phyloP scores from a whole-genome alignment of 2,329 filamentous ascomycete genomes.

The Diaporthe amygdali region DNA sequence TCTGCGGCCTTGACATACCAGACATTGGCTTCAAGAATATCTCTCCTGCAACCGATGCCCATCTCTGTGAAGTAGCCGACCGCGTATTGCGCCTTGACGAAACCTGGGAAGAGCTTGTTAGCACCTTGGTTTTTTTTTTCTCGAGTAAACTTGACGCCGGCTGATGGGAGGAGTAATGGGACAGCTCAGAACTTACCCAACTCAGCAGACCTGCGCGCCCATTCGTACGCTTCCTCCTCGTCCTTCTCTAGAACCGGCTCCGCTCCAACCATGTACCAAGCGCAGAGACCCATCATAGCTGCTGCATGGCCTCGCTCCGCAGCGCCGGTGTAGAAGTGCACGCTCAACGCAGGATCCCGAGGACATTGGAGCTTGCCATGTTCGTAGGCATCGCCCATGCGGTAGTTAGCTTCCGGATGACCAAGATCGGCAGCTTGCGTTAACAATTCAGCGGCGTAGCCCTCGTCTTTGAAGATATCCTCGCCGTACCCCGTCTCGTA shows the following conservation, averaged over 20 bases:
- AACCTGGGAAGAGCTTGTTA: constrained; percentile 50
- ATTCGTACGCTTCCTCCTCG: constrained; percentile 94
- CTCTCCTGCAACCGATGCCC: constrained; percentile 93
- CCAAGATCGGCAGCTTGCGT: constrained; percentile 93
- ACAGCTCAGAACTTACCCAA: constrained; percentile 65
- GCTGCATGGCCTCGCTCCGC: constrained; percentile 82
- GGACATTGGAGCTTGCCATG: constrained; percentile 88
- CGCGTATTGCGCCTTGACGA: constrained; percentile 84
- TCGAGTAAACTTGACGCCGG: neutral
- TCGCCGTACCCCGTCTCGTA: constrained; percentile 95
- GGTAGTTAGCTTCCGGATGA: constrained; percentile 82
- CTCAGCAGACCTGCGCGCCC: constrained; percentile 87
- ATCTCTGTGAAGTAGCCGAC: constrained; percentile 98
- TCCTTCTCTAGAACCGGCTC: constrained; percentile 92
- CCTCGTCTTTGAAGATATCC: constrained; percentile 89
- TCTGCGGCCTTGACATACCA: constrained; percentile 98
- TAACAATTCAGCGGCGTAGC: constrained; percentile 91
- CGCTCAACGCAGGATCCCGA: constrained; percentile 87
- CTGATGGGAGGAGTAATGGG: too few species aligned
- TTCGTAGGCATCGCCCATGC: constrained; percentile 96
- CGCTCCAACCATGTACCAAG: constrained; percentile 97
- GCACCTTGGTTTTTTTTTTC: neutral
- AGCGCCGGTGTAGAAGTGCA: constrained; percentile 96
- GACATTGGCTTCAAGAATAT: constrained; percentile 95
- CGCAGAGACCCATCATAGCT: constrained; percentile 98